Percentiles rank a stretch among this genome's conserved stretches.
phyloP scores from a whole-genome alignment of 73 alveolate species.

The Durusdinium trenchii region DNA sequence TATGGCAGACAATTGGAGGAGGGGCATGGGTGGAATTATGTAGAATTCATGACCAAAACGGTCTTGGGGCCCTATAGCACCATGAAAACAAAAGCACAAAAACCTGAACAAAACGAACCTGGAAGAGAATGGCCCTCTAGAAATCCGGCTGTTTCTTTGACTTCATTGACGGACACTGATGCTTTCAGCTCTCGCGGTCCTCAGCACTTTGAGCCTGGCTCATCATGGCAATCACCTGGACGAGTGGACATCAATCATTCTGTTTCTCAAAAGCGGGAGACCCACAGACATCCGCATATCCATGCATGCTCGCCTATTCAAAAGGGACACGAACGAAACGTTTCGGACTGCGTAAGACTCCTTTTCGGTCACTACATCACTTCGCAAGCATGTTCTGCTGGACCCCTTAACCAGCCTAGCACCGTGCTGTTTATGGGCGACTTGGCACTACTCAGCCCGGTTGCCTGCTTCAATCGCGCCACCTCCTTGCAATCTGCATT shows the following conservation, averaged over 20 bases:
- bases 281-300: no score
- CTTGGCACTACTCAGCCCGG: background rate
- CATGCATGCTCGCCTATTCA: background rate
- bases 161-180: no score
- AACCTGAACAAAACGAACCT: no score
- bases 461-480: conserved; percentile 86
- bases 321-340: background rate
- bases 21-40: no score
- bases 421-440: background rate
- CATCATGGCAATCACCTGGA: conserved; percentile 72
- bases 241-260: background rate
- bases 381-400: background rate
- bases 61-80: no score
- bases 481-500: conserved; percentile 93
- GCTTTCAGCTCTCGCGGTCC: background rate
- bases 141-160: no score
- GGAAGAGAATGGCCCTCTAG: no score
- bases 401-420: background rate
- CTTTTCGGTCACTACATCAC: background rate
- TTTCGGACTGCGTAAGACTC: background rate
- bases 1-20: background rate
- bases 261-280: background rate
- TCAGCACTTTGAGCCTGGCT: conserved; percentile 85
- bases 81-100: no score
- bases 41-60: no score